Percentiles rank a stretch among this genome's conserved stretches.
phyloP scores from a whole-genome alignment of 1,139 yeast species.

The Candida anutae region DNA sequence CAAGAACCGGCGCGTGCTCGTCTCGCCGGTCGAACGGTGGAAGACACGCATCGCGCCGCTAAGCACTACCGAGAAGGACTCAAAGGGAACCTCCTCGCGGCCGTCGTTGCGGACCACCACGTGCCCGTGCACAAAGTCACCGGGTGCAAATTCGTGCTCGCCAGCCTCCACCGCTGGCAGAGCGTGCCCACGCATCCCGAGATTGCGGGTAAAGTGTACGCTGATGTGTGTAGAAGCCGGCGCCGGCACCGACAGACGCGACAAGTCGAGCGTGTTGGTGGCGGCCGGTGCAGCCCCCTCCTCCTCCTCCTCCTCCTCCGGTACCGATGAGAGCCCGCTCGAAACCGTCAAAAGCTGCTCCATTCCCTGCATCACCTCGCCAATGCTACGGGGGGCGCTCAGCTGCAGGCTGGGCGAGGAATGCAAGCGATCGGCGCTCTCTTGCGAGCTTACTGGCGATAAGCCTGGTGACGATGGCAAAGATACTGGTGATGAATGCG shows the following conservation, averaged over 20 bases:
- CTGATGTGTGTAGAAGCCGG: slow-evolving; percentile 22
- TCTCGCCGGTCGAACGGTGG: slow-evolving; percentile 10
- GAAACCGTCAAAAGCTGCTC: slow-evolving; percentile 1
- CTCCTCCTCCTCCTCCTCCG: slow-evolving; percentile 19
- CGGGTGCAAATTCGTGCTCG: slow-evolving; percentile 30
- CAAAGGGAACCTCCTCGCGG: slow-evolving; percentile 23
- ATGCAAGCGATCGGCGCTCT: too few relatives aligned
- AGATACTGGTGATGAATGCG: too few relatives aligned
- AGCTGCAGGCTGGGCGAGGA: too few relatives aligned
- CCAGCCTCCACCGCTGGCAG: slow-evolving; percentile 24
- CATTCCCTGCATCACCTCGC: too few relatives aligned
- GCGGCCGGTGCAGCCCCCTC: slow-evolving; percentile 28
- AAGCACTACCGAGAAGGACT: slow-evolving; percentile 35
- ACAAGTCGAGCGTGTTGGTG: slow-evolving; percentile 31
- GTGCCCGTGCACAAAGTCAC: slow-evolving; percentile 35
- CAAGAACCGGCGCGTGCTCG: too few relatives aligned
- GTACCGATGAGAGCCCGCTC: too few relatives aligned
- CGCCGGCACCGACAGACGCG: slow-evolving; percentile 18
- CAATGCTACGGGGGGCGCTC: too few relatives aligned
- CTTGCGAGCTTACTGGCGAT: too few relatives aligned
- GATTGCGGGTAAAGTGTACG: slow-evolving; percentile 29
- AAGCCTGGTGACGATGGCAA: too few relatives aligned
- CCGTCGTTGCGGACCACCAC: slow-evolving; percentile 22
- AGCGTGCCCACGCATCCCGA: slow-evolving; percentile 23
- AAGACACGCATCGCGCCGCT: slow-evolving; percentile 28